Conservation (phyloP, 305 asterid genomes). For the Rubia peregrina region DNA sequence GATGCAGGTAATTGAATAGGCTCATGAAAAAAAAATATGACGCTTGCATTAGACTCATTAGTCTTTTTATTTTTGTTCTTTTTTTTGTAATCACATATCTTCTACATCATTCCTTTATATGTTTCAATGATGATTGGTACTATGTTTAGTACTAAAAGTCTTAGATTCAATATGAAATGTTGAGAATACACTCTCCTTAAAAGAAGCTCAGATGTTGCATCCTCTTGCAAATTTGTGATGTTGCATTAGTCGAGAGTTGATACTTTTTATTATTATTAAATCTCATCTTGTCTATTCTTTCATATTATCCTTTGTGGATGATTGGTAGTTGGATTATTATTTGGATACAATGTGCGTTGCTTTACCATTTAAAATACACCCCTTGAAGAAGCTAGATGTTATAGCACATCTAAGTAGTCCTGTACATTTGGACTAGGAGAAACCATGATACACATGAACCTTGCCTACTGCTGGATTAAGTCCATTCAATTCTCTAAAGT, state of each 20-base stretch:
- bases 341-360: neutral
- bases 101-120: neutral
- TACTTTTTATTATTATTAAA: neutral
- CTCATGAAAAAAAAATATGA: neutral
- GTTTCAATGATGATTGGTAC: neutral
- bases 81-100: neutral
- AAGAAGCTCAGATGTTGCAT: neutral
- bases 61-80: neutral
- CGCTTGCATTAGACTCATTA: neutral
- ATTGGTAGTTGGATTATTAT: neutral
- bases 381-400: neutral
- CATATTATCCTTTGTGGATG: neutral
- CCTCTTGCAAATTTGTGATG: too few relatives aligned
- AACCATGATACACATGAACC: conserved; percentile 5
- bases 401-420: neutral
- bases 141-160: neutral
- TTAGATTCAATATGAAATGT: neutral
- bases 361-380: neutral
- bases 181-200: neutral
- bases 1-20: conserved; percentile 45
- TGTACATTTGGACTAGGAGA: neutral
- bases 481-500: neutral
- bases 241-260: too few relatives aligned
- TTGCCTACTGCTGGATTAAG: neutral
- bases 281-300: neutral